Evolutionary conservation across 164 flowering plant genomes (phyloP).

Genomic region (Annona squamosa): DNA sequence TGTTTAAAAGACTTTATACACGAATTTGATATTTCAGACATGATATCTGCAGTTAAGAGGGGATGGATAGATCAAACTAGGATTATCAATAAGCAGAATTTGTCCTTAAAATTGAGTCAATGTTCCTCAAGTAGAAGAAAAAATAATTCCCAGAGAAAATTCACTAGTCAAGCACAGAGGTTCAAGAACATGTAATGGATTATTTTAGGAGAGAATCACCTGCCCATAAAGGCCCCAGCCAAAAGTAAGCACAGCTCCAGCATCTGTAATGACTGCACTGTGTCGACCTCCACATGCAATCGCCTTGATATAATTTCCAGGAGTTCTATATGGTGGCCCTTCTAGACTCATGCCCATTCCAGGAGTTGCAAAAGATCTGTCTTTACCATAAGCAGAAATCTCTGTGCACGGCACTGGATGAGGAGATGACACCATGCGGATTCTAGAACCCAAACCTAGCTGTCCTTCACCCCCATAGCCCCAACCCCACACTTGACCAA

Average conservation of each 20-base stretch:
- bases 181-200: neutral
- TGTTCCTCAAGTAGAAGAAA: no score
- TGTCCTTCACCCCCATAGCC: constrained; percentile 99
- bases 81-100: no score
- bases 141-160: neutral
- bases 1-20: no score
- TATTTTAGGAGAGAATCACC: constrained; percentile 30
- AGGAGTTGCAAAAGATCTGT: constrained; percentile 37
- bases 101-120: no score
- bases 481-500: constrained; percentile 99
- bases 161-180: neutral
- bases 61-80: no score
- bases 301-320: constrained; percentile 74
- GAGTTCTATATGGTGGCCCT: constrained; percentile 46
- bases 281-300: constrained; percentile 99
- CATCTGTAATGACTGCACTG: constrained; percentile 91
- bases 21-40: no score
- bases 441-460: constrained; percentile 90
- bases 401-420: constrained; percentile 88
- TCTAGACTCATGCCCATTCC: constrained; percentile 49
- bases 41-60: no score
- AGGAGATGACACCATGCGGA: constrained; percentile 93
- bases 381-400: constrained; percentile 42
- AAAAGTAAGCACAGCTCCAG: constrained; percentile 88
- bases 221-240: constrained; percentile 99